These are phyloP conservation scores for Hemileccinum impolitum DNA, from an alignment of 768 basidiomycete species.

Conservation along the genomic window DNA sequence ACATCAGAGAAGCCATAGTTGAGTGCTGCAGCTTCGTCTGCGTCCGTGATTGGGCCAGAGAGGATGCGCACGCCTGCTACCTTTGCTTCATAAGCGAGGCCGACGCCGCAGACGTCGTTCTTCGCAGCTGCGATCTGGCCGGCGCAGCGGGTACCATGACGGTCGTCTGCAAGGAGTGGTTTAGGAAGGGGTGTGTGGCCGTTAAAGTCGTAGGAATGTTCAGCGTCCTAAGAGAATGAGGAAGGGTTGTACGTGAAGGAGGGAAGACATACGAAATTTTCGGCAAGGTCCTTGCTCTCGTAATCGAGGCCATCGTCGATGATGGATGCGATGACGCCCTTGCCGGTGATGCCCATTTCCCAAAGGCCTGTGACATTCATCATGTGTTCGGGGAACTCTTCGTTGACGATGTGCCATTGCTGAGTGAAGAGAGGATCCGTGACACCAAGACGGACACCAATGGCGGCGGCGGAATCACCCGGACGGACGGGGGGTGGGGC, in stretches of 20 bases:
- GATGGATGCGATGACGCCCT: constrained; percentile 81
- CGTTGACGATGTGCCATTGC: constrained; percentile 97
- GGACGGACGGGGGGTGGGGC: constrained; percentile 60
- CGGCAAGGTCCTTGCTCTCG: constrained; percentile 77
- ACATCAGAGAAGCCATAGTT: constrained; percentile 93
- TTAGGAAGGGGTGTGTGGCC: constrained; percentile 86
- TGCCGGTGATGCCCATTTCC: constrained; percentile 87
- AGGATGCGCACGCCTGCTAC: constrained; percentile 95
- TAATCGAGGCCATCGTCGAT: constrained; percentile 97
- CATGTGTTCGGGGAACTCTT: constrained; percentile 71
- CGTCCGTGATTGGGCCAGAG: constrained; percentile 90
- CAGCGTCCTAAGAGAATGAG: constrained; percentile 58
- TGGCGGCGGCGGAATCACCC: constrained; percentile 36
- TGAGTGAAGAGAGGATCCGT: constrained; percentile 75
- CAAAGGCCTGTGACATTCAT: constrained; percentile 95
- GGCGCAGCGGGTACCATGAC: constrained; percentile 96
- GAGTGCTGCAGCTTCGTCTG: constrained; percentile 91
- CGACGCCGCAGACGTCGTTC: constrained; percentile 92
- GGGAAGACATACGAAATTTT: constrained; percentile 77
- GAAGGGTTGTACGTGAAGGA: background rate
- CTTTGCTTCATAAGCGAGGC: constrained; percentile 88
- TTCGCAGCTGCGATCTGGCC: constrained; percentile 93
- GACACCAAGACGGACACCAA: constrained; percentile 64
- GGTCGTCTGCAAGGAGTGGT: constrained; percentile 86
- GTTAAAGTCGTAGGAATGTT: constrained; percentile 94